These are phyloP conservation scores for Phytophthora foliorum DNA, from an alignment of 352 stramenopile genomes.

Conservation along the genomic window DNA sequence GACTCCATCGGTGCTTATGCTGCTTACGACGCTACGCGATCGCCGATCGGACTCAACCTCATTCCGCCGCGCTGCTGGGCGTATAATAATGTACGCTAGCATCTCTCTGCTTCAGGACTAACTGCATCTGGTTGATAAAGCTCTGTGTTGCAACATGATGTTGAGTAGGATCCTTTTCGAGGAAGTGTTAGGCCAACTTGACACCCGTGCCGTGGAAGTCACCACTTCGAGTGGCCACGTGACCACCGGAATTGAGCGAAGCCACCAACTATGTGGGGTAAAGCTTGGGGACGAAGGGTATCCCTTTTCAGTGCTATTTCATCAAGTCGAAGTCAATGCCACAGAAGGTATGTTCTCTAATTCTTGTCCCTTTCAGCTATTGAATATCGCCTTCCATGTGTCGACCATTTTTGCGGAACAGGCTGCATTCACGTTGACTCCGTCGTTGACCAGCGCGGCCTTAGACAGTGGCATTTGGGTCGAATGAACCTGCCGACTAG, in stretches of 20 bases:
- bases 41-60: slow-evolving; percentile 1
- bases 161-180: slow-evolving; percentile 7
- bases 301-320: slow-evolving; percentile 8
- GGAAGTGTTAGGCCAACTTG: slow-evolving; percentile 7
- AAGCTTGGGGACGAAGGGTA: slow-evolving; percentile 13
- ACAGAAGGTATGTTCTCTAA: slow-evolving; percentile 1
- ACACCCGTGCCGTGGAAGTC: slow-evolving; percentile 7
- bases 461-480: slow-evolving; percentile 4
- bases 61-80: slow-evolving; percentile 6
- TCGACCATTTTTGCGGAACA: too few relatives aligned
- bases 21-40: slow-evolving; percentile 4
- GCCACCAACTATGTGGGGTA: background rate
- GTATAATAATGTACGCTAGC: slow-evolving; percentile 7
- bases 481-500: slow-evolving; percentile 10
- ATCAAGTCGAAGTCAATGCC: slow-evolving; percentile 6
- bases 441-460: background rate
- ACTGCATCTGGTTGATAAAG: background rate
- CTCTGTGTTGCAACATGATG: background rate
- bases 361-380: background rate
- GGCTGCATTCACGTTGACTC: slow-evolving; percentile 6
- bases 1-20: background rate
- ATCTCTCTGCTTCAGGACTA: background rate
- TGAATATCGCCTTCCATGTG: too few relatives aligned
- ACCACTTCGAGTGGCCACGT: slow-evolving; percentile 4
- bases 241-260: slow-evolving; percentile 4